phyloP scores from a whole-genome alignment of 192 early-diverging fungal genomes.

The Backusella sp. region DNA sequence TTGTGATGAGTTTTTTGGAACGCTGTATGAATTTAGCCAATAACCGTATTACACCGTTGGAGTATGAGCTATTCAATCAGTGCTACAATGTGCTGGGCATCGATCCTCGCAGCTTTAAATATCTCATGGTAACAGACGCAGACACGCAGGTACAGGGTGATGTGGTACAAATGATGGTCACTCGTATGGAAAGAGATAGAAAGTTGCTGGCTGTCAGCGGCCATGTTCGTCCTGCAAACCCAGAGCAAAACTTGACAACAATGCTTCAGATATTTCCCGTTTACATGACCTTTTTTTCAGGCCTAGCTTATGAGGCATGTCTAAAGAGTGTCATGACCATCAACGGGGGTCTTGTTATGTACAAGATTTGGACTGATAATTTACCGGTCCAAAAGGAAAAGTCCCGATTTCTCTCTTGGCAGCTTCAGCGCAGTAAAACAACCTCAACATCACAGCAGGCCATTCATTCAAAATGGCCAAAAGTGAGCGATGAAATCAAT shows the following conservation, averaged over 20 bases:
- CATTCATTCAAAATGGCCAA: conserved; percentile 18
- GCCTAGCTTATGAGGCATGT: conserved; percentile 61
- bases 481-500: conserved; percentile 18
- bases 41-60: conserved; percentile 62
- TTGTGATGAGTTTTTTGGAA: conserved; percentile 82
- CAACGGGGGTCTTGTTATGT: conserved; percentile 63
- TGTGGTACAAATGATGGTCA: conserved; percentile 50
- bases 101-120: conserved; percentile 63
- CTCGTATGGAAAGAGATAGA: conserved; percentile 53
- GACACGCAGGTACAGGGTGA: conserved; percentile 63
- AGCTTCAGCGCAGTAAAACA: background rate
- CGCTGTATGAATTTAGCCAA: conserved; percentile 59
- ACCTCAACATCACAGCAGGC: background rate
- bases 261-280: conserved; percentile 71
- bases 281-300: conserved; percentile 61
- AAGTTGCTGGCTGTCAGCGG: conserved; percentile 62
- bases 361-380: conserved; percentile 63
- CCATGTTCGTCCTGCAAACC: conserved; percentile 64
- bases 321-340: conserved; percentile 61
- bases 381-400: background rate
- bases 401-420: conserved; percentile 14
- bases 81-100: conserved; percentile 63
- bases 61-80: conserved; percentile 67
- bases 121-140: conserved; percentile 63
- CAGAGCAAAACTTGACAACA: conserved; percentile 54